Percentiles rank a stretch among this genome's conserved stretches.
Evolutionary conservation across 1,284 basidiomycete genomes (phyloP).

Genomic region (Leccinum fallax): DNA sequence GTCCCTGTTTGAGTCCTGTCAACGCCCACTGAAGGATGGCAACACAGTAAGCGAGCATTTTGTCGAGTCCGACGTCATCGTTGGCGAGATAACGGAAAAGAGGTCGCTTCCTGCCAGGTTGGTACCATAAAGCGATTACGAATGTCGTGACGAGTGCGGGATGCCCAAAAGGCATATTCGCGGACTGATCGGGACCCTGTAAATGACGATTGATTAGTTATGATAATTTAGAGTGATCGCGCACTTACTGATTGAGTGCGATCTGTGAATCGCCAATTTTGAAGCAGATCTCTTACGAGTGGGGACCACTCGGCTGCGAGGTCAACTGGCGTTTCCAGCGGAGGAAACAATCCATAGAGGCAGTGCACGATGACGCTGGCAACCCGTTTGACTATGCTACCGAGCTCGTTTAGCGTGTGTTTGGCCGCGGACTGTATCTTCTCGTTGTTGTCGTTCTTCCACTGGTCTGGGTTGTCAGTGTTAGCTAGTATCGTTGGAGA

Average conservation of each 20-base stretch:
- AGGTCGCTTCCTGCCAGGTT: not conserved
- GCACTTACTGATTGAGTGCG: not conserved
- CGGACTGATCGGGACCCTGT: not conserved
- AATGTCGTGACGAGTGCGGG: not conserved
- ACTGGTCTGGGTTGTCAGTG: not conserved
- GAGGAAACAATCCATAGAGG: not conserved
- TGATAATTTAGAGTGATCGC: not conserved
- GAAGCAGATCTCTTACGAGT: not conserved
- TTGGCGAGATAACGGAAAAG: not conserved
- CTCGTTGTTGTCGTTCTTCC: not conserved
- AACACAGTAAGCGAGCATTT: not conserved
- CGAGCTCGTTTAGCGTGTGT: not conserved
- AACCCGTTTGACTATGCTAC: not conserved
- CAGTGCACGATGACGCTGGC: not conserved
- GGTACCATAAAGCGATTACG: not conserved
- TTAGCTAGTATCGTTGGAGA: not conserved
- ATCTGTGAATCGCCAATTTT: not conserved
- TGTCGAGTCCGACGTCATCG: not conserved
- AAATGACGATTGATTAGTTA: not conserved
- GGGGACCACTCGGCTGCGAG: not conserved
- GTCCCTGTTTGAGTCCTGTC: not conserved
- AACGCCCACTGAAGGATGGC: not conserved
- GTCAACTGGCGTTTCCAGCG: not conserved
- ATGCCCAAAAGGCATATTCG: not conserved
- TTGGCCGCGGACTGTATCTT: not conserved